Percentiles rank a stretch among this genome's conserved stretches.
These are phyloP conservation scores for Paraleonurus japonicus DNA, from an alignment of 257 asterid genomes.

Conservation along the genomic window DNA sequence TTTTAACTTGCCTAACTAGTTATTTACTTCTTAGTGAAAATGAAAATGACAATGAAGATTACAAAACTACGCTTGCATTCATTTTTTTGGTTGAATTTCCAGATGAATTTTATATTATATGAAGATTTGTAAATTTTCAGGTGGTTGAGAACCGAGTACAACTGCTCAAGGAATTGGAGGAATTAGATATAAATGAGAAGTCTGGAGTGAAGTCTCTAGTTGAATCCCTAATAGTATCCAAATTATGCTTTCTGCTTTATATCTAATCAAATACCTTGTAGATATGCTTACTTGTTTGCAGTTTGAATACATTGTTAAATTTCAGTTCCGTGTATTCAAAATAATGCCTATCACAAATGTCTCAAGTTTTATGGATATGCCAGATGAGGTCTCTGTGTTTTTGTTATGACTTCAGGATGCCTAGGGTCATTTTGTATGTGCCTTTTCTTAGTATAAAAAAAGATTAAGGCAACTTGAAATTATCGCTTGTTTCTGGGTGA, in stretches of 20 bases:
- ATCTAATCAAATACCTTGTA: neutral
- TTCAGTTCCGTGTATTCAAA: neutral
- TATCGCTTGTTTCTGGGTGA: neutral
- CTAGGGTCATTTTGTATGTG: neutral
- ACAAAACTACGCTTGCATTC: neutral
- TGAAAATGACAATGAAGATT: neutral
- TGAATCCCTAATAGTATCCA: constrained; percentile 74
- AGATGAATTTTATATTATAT: neutral
- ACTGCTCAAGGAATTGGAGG: constrained; percentile 62
- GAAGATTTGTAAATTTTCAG: constrained; percentile 42
- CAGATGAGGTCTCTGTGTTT: neutral
- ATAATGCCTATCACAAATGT: neutral
- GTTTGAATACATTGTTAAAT: neutral
- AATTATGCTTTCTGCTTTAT: neutral
- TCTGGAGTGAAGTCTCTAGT: constrained; percentile 51
- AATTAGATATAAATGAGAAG: constrained; percentile 50
- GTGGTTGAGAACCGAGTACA: constrained; percentile 83
- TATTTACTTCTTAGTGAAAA: neutral
- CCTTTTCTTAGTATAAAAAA: neutral
- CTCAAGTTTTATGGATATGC: neutral
- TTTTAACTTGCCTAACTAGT: neutral
- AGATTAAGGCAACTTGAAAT: constrained; percentile 4
- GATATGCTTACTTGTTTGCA: neutral
- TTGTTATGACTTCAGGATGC: constrained; percentile 3
- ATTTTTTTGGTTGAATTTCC: neutral